These are phyloP conservation scores for Phytophthora hybrid DNA, from an alignment of 352 stramenopile species.

Conservation along the genomic window DNA sequence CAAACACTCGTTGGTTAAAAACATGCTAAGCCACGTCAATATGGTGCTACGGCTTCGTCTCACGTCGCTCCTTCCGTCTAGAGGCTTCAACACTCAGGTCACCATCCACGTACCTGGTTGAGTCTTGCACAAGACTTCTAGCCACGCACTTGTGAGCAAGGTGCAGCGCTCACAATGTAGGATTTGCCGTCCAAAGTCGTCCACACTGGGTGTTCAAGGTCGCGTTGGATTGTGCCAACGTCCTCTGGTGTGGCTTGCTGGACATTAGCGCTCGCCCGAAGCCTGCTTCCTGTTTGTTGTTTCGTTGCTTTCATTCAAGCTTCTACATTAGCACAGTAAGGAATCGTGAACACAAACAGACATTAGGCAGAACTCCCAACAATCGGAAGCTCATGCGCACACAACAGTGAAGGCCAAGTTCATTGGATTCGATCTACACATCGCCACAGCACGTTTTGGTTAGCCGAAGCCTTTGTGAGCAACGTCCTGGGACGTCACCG, in stretches of 20 bases:
- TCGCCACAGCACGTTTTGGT: conserved; percentile 48
- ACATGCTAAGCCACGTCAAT: conserved; percentile 3
- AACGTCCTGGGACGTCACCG: conserved; percentile 36
- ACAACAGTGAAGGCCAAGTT: conserved; percentile 51
- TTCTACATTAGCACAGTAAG: conserved; percentile 43
- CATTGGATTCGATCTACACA: conserved; percentile 57
- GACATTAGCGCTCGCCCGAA: not conserved
- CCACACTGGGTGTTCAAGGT: conserved; percentile 3
- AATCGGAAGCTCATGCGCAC: conserved; percentile 30
- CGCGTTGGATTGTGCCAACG: not conserved
- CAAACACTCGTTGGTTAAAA: not conserved
- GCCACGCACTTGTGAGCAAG: not conserved
- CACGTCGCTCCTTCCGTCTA: not conserved
- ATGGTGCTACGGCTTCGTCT: not conserved
- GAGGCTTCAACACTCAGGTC: not conserved
- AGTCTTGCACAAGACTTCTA: not conserved
- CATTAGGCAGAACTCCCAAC: conserved; percentile 27
- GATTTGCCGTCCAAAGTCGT: conserved; percentile 1
- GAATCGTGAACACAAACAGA: conserved; percentile 38
- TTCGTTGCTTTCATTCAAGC: conserved; percentile 30
- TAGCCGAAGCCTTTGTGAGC: conserved; percentile 23
- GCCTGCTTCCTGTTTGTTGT: conserved; percentile 27
- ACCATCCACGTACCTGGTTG: conserved; percentile 19
- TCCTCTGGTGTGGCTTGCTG: conserved; percentile 2
- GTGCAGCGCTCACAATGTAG: not conserved